Base-by-base conservation (phyloP, 2,329 filamentous ascomycete genomes). In the Ceratocystis papillata region DNA sequence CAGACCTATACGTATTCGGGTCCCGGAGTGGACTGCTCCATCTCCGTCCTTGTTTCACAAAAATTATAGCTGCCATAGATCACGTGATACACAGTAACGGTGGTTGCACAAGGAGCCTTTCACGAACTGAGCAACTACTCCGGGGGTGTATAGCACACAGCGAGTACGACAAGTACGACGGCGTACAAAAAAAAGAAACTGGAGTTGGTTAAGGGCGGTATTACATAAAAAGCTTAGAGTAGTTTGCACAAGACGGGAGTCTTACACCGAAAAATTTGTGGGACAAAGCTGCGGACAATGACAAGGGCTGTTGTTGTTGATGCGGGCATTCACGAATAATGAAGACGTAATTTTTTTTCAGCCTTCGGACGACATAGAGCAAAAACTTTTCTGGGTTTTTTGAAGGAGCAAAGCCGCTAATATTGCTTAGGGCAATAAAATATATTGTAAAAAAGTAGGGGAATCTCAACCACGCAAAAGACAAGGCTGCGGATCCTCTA, bases 371-470 rank as follows among this genome's bases (percentile, higher is more conserved):
- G 37, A 5, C 3, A 2, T 15, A 4, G 37, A 12, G 8, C 8
- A 41, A 41, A 41, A 12, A 15, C 37, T 3, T 15, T 41, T 41
- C 3, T 3, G 37, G 4, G 10, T 33, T 17, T 28, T 57, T 17
- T 12, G 7, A 4, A 33, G 22, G 10, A 30, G 28, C 15, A 57
- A 8, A 41, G 8, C 37, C 10, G 10, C 28, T n/a, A 48, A 17
- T 48, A 25, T 44, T 20, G 22, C 6, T 25, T 10, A 17, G n/a
- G 15, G 41, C 15, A 63, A 63, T 15, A 44, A 45, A 50, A 63
- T 30, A n/a, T 48, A 46, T 48, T 46, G 61, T 25, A 12, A 62
- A 62, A 62, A 48, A 8, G 37, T 48, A 46, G 60, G 25, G 17
- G 30, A 45, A 37, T n/a, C n/a, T 20, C 5, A 12, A n/a, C 6